Conservation (phyloP, 495 filamentous ascomycete species). For the Penicillium cataractarum region DNA sequence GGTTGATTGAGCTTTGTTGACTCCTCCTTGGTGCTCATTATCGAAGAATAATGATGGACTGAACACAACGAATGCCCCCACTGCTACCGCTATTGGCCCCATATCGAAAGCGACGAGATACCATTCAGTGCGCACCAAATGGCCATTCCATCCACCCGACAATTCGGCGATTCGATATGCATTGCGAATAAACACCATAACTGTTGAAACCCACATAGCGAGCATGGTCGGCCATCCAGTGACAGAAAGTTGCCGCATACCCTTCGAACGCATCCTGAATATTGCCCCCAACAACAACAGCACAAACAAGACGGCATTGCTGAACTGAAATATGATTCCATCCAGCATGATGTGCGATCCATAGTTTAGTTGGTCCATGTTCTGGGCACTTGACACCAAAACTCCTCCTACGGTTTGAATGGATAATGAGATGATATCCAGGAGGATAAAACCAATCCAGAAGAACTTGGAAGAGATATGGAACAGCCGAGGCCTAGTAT, state of each 20-base stretch:
- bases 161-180: conserved; percentile 12
- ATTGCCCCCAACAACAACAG: background rate
- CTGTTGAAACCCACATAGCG: conserved; percentile 10
- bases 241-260: too few relatives aligned
- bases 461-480: conserved; percentile 1
- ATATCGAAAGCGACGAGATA: conserved; percentile 14
- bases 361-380: background rate
- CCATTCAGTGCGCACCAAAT: conserved; percentile 10
- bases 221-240: conserved; percentile 4
- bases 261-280: too few relatives aligned
- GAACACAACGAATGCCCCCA: conserved; percentile 5
- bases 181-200: conserved; percentile 14
- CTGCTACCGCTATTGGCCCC: conserved; percentile 8
- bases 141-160: conserved; percentile 12
- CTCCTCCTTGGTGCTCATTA: too few relatives aligned
- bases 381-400: conserved; percentile 3
- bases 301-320: conserved; percentile 10
- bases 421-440: conserved; percentile 13
- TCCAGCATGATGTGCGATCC: conserved; percentile 2
- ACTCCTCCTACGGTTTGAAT: conserved; percentile 14
- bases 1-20: too few relatives aligned
- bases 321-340: conserved; percentile 15
- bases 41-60: conserved; percentile 8
- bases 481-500: conserved; percentile 1
- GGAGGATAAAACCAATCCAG: conserved; percentile 7